These are phyloP conservation scores for Linum tenue DNA, from an alignment of 345 rosid genomes.

Conservation along the genomic window DNA sequence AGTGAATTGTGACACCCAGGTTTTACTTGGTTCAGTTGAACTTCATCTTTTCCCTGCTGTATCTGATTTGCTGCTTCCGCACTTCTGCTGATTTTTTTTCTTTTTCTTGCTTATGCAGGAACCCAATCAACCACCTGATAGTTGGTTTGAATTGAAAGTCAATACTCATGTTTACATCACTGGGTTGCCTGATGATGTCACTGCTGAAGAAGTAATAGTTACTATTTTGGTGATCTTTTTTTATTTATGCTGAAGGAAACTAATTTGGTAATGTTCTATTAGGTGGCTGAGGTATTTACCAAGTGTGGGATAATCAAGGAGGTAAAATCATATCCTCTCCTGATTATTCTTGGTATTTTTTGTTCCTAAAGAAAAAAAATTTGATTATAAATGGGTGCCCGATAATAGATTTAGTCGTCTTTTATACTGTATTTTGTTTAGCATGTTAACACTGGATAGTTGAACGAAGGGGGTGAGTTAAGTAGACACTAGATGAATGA, in stretches of 20 bases:
- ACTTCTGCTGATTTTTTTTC: too few species aligned
- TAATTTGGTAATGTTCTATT: conserved; percentile 24
- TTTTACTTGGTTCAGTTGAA: too few species aligned
- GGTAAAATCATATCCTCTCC: conserved; percentile 28
- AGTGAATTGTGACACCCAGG: background rate
- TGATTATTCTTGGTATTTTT: background rate
- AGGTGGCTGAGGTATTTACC: conserved; percentile 85
- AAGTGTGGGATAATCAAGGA: conserved; percentile 97
- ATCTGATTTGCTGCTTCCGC: too few species aligned
- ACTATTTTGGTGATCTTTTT: conserved; percentile 10
- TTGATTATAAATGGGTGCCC: too few species aligned
- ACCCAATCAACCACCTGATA: conserved; percentile 39
- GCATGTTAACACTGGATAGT: too few species aligned
- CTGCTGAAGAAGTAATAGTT: conserved; percentile 63
- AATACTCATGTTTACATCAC: conserved; percentile 88
- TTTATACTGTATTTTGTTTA: too few species aligned
- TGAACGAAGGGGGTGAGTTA: too few species aligned
- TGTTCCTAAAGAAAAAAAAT: background rate
- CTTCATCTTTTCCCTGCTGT: too few species aligned
- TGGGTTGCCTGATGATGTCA: conserved; percentile 90
- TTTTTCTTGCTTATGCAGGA: too few species aligned
- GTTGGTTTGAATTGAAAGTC: conserved; percentile 97
- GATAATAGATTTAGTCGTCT: too few species aligned
- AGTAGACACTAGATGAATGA: background rate
- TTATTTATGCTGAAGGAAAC: conserved; percentile 16